These are phyloP conservation scores for Pezicula neosporulosa DNA, from an alignment of 2,329 filamentous ascomycete species.

Conservation along the genomic window DNA sequence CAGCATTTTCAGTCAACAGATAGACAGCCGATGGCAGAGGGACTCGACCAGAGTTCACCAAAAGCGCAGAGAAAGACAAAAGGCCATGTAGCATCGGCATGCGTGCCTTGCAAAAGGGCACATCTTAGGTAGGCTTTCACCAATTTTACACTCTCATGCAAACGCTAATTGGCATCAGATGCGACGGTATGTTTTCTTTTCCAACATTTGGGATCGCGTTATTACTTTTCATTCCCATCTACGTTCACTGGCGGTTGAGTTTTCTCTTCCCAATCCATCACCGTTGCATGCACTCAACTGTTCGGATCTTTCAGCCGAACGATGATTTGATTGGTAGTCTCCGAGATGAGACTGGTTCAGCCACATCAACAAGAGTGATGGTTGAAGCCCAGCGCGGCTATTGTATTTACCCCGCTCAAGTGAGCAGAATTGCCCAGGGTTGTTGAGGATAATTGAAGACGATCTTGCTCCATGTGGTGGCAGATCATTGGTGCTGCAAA, in stretches of 20 bases:
- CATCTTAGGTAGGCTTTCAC: constrained; percentile 58
- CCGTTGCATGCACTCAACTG: neutral
- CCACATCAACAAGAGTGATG: constrained; percentile 6
- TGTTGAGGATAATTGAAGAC: neutral
- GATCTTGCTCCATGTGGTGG: too few species aligned
- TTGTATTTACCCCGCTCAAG: constrained; percentile 16
- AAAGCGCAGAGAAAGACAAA: constrained; percentile 68
- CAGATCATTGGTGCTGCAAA: too few species aligned
- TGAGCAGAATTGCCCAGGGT: constrained; percentile 8
- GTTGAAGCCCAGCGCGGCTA: constrained; percentile 1
- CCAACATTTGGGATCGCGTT: constrained; percentile 8
- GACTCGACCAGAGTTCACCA: constrained; percentile 47
- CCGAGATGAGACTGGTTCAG: constrained; percentile 8
- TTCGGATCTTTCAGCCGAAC: neutral
- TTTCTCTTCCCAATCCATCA: neutral
- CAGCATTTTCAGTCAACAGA: constrained; percentile 22
- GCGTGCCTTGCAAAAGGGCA: constrained; percentile 80
- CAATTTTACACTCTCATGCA: constrained; percentile 2
- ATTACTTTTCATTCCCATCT: constrained; percentile 10
- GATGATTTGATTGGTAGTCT: constrained; percentile 3
- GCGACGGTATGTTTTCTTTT: constrained; percentile 55
- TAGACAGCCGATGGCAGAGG: constrained; percentile 37
- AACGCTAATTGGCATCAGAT: constrained; percentile 42
- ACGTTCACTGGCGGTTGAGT: neutral
- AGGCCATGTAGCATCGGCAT: constrained; percentile 80